Conservation (phyloP, 495 filamentous ascomycete species). For the Astrothelium subdiscretum region DNA sequence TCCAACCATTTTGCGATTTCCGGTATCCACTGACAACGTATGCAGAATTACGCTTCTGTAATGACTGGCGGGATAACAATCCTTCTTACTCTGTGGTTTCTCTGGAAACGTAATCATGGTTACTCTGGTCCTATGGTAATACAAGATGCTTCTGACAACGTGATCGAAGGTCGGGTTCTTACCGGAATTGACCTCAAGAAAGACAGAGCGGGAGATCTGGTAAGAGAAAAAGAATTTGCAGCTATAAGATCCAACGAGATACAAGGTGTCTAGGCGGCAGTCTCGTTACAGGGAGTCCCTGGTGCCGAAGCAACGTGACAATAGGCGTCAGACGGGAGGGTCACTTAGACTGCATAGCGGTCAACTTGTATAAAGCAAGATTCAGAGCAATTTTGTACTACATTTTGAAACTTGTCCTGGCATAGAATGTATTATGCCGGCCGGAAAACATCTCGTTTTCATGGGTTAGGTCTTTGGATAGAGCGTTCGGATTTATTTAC, state of each 20-base stretch:
- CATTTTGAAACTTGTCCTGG: no score
- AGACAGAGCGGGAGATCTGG: background rate
- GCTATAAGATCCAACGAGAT: background rate
- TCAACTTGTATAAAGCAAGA: no score
- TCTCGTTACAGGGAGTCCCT: background rate
- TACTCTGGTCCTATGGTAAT: constrained; percentile 8
- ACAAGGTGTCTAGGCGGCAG: background rate
- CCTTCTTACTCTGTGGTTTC: constrained; percentile 18
- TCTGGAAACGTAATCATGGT: constrained; percentile 6
- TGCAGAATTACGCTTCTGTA: constrained; percentile 50
- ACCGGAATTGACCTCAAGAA: background rate
- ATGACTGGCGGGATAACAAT: constrained; percentile 48
- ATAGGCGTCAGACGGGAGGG: no score
- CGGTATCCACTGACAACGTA: background rate
- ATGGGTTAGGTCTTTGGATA: no score
- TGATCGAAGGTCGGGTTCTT: constrained; percentile 1
- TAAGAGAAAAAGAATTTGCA: background rate
- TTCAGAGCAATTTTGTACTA: no score
- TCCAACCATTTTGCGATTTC: background rate
- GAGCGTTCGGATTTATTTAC: no score
- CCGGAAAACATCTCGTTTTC: no score
- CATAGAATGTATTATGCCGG: no score
- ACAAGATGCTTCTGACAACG: constrained; percentile 8
- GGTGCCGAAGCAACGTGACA: no score
- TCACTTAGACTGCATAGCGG: no score